Conservation (phyloP, 176 grass and related monocot species). For the Thinopyrum elongatum region DNA sequence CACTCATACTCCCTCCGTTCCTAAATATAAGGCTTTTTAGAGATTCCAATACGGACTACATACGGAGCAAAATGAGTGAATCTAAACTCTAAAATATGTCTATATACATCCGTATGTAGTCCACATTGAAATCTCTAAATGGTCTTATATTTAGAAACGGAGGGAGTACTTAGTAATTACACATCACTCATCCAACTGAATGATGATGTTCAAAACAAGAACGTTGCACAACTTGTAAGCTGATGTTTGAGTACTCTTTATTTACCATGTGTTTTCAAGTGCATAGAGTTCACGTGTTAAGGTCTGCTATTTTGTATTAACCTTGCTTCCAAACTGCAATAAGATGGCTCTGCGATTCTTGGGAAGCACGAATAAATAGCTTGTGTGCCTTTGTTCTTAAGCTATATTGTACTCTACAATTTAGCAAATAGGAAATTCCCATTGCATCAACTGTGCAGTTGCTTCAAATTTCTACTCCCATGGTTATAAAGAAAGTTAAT, state of each 20-base stretch:
- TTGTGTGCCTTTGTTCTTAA: background rate
- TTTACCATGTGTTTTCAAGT: background rate
- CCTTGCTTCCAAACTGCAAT: background rate
- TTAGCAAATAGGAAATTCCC: background rate
- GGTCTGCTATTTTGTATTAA: background rate
- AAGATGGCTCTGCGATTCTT: background rate
- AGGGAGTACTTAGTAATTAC: background rate
- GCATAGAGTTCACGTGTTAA: background rate
- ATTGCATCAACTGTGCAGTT: background rate
- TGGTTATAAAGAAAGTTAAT: too few species aligned
- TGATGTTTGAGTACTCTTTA: background rate
- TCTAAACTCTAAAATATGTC: too few species aligned
- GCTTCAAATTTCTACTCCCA: background rate
- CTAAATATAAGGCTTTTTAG: too few species aligned
- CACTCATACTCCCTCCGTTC: too few species aligned
- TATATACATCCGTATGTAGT: too few species aligned
- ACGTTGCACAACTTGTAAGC: background rate
- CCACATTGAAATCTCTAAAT: too few species aligned
- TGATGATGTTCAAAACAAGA: background rate
- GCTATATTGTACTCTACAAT: background rate
- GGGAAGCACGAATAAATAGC: background rate
- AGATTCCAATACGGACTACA: too few species aligned
- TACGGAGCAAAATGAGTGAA: too few species aligned
- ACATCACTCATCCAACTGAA: too few species aligned
- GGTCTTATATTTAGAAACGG: too few species aligned